phyloP scores from a whole-genome alignment of 1,284 basidiomycete genomes.

The Papiliotrema fonsecae region DNA sequence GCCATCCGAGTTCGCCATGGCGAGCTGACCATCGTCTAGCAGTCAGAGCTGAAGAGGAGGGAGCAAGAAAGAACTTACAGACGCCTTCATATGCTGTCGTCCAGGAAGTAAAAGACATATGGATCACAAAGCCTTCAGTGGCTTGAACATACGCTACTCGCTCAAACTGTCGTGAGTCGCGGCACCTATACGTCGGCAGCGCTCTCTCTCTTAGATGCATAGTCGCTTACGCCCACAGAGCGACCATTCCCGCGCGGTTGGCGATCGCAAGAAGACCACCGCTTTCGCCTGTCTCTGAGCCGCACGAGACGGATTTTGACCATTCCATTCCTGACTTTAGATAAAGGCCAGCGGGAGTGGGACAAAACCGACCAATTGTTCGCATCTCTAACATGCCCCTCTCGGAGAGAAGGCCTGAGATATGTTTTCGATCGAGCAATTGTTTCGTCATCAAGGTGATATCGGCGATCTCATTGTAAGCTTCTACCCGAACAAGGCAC shows the following conservation, averaged over 20 bases:
- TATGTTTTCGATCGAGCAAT: constrained; percentile 7
- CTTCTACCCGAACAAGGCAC: not conserved
- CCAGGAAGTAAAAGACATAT: constrained; percentile 34
- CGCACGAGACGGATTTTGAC: constrained; percentile 20
- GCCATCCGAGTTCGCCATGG: constrained; percentile 27
- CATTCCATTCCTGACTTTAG: constrained; percentile 25
- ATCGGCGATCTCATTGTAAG: constrained; percentile 26
- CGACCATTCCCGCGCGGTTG: constrained; percentile 27
- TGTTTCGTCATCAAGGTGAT: constrained; percentile 20
- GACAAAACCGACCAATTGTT: constrained; percentile 17
- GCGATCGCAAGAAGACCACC: constrained; percentile 37
- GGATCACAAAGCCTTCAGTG: constrained; percentile 12
- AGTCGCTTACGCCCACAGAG: constrained; percentile 25
- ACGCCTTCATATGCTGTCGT: constrained; percentile 5
- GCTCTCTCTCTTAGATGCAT: not conserved
- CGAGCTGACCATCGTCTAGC: constrained; percentile 24
- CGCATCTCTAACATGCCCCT: constrained; percentile 23
- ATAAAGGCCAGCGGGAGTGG: not conserved
- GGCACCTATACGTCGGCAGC: constrained; percentile 3
- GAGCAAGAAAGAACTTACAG: constrained; percentile 15
- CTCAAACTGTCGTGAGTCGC: constrained; percentile 11
- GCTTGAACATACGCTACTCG: constrained; percentile 7
- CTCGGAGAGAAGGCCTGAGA: constrained; percentile 5
- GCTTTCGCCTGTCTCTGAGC: constrained; percentile 18
- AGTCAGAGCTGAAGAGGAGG: too few species aligned